Conservation (phyloP, 1,284 basidiomycete species). For the Moniliella sp. region DNA sequence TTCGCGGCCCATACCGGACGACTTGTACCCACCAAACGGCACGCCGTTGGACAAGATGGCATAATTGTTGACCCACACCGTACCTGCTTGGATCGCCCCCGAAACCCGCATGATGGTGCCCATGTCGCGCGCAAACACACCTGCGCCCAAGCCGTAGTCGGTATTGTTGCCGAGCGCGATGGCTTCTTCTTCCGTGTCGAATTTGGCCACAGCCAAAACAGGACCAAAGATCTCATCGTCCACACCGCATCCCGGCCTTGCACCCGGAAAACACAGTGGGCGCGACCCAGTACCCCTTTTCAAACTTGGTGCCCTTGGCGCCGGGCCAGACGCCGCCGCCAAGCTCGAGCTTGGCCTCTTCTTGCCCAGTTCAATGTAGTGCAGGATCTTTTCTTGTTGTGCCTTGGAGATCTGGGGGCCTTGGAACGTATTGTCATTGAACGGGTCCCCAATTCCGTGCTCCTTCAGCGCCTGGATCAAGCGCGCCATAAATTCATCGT, state of each 20-base stretch:
- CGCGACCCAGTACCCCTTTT: constrained; percentile 29
- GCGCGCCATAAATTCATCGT: constrained; percentile 49
- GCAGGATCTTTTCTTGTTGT: no score
- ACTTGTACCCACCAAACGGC: constrained; percentile 86
- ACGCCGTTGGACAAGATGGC: no score
- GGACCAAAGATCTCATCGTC: no score
- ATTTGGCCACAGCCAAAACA: constrained; percentile 12
- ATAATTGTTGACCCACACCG: constrained; percentile 14
- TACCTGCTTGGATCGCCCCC: constrained; percentile 10
- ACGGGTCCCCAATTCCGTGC: not conserved
- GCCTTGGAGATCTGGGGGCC: no score
- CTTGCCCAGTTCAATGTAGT: no score
- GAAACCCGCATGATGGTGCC: constrained; percentile 7
- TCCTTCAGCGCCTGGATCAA: not conserved
- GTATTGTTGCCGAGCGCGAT: constrained; percentile 10
- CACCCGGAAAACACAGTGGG: constrained; percentile 30
- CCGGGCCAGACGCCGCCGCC: constrained; percentile 21
- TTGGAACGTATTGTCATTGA: not conserved
- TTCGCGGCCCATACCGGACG: constrained; percentile 56
- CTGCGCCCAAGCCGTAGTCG: constrained; percentile 11
- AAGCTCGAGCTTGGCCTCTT: constrained; percentile 21
- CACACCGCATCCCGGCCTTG: constrained; percentile 26
- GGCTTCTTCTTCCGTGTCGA: constrained; percentile 15
- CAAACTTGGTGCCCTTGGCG: constrained; percentile 27
- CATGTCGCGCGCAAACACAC: constrained; percentile 12